Conservation (phyloP, 179 eudicot genomes). For the Amaranthus tricolor region DNA sequence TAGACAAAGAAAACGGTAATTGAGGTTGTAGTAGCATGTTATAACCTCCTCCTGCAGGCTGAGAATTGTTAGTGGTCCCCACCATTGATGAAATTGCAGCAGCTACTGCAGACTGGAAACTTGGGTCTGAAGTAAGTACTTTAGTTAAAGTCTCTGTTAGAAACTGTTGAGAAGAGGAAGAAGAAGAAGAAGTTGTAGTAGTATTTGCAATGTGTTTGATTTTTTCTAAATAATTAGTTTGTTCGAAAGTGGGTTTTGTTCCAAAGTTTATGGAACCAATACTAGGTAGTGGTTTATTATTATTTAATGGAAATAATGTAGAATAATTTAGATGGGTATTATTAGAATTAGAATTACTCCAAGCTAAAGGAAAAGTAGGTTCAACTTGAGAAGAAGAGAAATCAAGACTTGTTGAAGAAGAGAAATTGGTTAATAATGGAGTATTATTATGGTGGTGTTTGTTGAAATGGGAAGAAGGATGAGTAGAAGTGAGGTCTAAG, state of each 20-base stretch:
- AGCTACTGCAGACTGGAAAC: constrained; percentile 50
- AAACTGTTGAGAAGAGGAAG: constrained; percentile 29
- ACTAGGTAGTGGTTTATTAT: neutral
- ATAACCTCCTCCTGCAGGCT: constrained; percentile 20
- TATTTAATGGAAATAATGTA: constrained; percentile 19
- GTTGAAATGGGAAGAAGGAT: constrained; percentile 31
- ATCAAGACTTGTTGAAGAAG: constrained; percentile 34
- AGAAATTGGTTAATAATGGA: constrained; percentile 19
- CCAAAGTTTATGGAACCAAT: constrained; percentile 32
- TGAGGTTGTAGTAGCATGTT: constrained; percentile 31
- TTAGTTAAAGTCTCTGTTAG: constrained; percentile 43
- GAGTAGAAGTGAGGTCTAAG: constrained; percentile 63
- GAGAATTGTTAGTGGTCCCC: constrained; percentile 31
- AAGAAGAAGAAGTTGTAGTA: constrained; percentile 21
- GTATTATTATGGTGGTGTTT: constrained; percentile 11
- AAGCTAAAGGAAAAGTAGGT: constrained; percentile 25
- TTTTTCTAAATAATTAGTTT: constrained; percentile 5
- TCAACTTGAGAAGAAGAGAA: constrained; percentile 35
- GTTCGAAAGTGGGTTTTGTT: constrained; percentile 21
- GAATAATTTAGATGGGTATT: constrained; percentile 22
- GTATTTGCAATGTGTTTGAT: neutral
- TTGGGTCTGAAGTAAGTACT: constrained; percentile 38
- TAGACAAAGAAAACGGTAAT: constrained; percentile 40
- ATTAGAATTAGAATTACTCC: constrained; percentile 28
- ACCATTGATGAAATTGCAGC: constrained; percentile 53